A percentile compares a stretch with the other conserved stretches of the same genome.
phyloP scores from a whole-genome alignment of 345 rosid genomes.

The Noccaea caerulescens region DNA sequence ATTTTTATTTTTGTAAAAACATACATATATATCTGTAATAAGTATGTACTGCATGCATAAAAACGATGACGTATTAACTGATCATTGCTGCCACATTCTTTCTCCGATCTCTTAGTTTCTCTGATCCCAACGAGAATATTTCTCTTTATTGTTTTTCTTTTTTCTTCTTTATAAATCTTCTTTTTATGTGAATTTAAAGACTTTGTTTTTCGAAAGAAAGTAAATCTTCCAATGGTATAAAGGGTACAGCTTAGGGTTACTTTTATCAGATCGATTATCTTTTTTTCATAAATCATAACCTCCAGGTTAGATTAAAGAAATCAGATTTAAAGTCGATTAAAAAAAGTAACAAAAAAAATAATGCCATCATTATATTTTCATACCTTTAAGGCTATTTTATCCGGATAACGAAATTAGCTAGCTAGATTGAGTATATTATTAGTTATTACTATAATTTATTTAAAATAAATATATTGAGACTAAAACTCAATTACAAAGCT shows the following conservation, averaged over 20 bases:
- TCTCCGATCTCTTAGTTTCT: conserved; percentile 50
- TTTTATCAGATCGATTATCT: conserved; percentile 49
- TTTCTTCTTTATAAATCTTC: conserved; percentile 43
- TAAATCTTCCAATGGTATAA: conserved; percentile 49
- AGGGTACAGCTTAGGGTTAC: conserved; percentile 43
- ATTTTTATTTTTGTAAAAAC: no score
- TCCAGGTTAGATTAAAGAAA: conserved; percentile 46
- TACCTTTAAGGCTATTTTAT: conserved; percentile 31
- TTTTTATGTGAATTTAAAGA: conserved; percentile 45
- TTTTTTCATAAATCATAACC: conserved; percentile 39
- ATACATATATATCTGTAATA: no score
- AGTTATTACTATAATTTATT: no score
- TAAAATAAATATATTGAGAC: no score
- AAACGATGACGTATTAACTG: conserved; percentile 46
- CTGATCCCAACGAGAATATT: conserved; percentile 57
- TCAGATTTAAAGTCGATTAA: conserved; percentile 39
- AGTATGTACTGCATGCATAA: conserved; percentile 34
- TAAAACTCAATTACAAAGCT: no score
- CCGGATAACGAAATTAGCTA: conserved; percentile 21
- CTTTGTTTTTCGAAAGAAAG: conserved; percentile 42
- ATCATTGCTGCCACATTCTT: conserved; percentile 52
- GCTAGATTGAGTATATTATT: conserved; percentile 4
- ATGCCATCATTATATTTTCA: conserved; percentile 33
- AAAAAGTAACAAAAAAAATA: neutral
- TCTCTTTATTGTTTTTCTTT: conserved; percentile 41